phyloP scores from a whole-genome alignment of 1,139 yeast genomes.

The Candida sojae region DNA sequence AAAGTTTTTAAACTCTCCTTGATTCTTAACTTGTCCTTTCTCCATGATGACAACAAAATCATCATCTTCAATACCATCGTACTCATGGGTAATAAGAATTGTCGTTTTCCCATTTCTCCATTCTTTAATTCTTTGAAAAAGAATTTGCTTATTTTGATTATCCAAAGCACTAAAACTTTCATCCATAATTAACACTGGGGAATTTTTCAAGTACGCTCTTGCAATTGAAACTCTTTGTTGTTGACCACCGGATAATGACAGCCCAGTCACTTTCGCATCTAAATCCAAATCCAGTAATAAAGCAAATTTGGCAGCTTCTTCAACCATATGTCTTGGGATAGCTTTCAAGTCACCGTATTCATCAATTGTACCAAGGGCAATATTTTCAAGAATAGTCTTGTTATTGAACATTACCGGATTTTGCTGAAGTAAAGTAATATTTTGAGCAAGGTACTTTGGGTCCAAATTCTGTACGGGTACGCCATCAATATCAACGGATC shows the following conservation, averaged over 20 bases:
- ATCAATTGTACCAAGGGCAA: conserved; percentile 45
- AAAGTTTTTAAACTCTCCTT: conserved; percentile 10
- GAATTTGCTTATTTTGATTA: conserved; percentile 37
- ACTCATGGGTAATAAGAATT: conserved; percentile 77
- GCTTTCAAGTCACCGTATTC: conserved; percentile 23
- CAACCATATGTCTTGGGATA: conserved; percentile 27
- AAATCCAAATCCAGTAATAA: conserved; percentile 54
- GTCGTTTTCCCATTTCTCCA: conserved; percentile 78
- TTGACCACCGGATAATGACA: conserved; percentile 89
- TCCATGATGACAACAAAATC: conserved; percentile 63
- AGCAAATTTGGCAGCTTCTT: conserved; percentile 55
- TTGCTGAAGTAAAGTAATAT: conserved; percentile 76
- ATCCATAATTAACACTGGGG: conserved; percentile 78
- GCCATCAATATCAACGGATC: conserved; percentile 70
- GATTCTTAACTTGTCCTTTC: conserved; percentile 48
- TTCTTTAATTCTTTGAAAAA: conserved; percentile 50
- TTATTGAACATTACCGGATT: conserved; percentile 64
- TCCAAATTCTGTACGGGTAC: conserved; percentile 43
- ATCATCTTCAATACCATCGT: conserved; percentile 49
- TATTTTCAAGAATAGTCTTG: conserved; percentile 59
- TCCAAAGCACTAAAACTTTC: conserved; percentile 88
- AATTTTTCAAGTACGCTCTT: conserved; percentile 70
- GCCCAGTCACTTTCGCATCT: conserved; percentile 50
- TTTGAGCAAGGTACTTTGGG: conserved; percentile 55
- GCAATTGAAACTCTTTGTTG: conserved; percentile 81